phyloP scores from a whole-genome alignment of 1,284 basidiomycete genomes.

The Pyrrhoderma lamaoense region DNA sequence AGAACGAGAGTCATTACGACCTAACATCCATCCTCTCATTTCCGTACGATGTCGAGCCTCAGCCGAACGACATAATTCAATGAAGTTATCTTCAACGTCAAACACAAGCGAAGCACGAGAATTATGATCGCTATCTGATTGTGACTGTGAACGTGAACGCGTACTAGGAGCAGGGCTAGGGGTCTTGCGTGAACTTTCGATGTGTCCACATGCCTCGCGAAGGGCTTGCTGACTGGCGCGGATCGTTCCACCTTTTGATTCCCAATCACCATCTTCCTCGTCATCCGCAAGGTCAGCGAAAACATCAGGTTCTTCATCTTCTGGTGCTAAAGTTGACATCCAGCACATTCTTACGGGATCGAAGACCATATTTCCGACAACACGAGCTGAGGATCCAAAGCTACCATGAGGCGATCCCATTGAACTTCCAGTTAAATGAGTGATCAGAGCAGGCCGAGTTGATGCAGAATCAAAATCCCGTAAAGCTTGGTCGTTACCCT shows the following conservation, averaged over 20 bases:
- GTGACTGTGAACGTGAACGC: constrained; percentile 44
- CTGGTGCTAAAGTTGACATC: constrained; percentile 77
- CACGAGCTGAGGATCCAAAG: constrained; percentile 69
- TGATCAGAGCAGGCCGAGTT: constrained; percentile 90
- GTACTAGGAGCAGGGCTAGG: constrained; percentile 60
- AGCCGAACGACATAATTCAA: constrained; percentile 63
- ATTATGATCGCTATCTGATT: constrained; percentile 57
- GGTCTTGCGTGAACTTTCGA: constrained; percentile 33
- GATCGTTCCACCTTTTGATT: constrained; percentile 68
- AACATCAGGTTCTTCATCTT: constrained; percentile 89
- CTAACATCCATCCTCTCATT: constrained; percentile 74
- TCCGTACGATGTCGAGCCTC: constrained; percentile 75
- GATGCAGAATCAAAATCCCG: constrained; percentile 87
- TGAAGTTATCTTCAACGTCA: constrained; percentile 66
- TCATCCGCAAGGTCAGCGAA: constrained; percentile 87
- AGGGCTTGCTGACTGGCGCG: constrained; percentile 48
- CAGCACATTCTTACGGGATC: constrained; percentile 92
- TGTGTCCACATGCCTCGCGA: constrained; percentile 31
- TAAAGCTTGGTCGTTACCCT: constrained; percentile 88
- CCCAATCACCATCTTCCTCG: constrained; percentile 66
- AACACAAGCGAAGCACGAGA: constrained; percentile 65
- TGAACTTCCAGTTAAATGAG: constrained; percentile 77
- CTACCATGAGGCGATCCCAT: constrained; percentile 73
- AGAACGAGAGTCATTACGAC: constrained; percentile 33
- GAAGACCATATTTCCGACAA: constrained; percentile 97